These are phyloP conservation scores for Talaromyces sp. DNA, from an alignment of 2,329 filamentous ascomycete species.

Conservation along the genomic window DNA sequence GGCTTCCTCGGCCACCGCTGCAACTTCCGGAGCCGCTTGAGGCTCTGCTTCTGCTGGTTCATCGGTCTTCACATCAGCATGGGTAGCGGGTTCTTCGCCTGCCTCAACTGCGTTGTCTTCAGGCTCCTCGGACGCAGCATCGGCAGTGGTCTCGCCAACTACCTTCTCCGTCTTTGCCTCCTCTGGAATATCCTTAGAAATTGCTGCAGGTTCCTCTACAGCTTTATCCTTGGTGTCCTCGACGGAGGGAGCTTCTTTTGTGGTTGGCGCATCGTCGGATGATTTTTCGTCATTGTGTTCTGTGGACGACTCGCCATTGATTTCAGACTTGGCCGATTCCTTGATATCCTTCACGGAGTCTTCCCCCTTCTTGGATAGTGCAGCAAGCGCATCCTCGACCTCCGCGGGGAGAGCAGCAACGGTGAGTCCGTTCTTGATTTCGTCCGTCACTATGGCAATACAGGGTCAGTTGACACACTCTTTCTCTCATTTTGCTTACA, in stretches of 20 bases:
- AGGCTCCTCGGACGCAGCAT: neutral
- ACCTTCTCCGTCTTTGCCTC: conserved; percentile 3
- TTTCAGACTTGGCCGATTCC: neutral
- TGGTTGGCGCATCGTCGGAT: conserved; percentile 1
- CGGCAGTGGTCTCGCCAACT: conserved; percentile 3
- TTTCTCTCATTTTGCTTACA: neutral
- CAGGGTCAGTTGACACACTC: neutral
- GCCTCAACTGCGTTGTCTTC: conserved; percentile 3
- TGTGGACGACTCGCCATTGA: conserved; percentile 12
- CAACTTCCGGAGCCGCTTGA: neutral
- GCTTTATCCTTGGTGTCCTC: neutral
- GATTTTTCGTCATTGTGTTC: conserved; percentile 11
- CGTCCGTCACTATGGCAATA: conserved; percentile 8
- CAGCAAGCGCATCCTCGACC: conserved; percentile 6
- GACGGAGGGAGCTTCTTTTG: conserved; percentile 6
- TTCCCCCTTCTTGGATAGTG: conserved; percentile 15
- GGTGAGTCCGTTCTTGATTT: conserved; percentile 14
- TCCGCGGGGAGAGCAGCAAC: conserved; percentile 13
- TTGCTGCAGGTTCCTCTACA: neutral
- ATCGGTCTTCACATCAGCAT: neutral
- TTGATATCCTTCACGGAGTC: conserved; percentile 17
- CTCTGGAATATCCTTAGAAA: conserved; percentile 9
- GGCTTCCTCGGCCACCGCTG: neutral
- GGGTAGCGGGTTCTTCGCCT: neutral
- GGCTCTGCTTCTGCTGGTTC: conserved; percentile 6